These are phyloP conservation scores for Ceriops zippeliana DNA, from an alignment of 345 rosid species.

Conservation along the genomic window DNA sequence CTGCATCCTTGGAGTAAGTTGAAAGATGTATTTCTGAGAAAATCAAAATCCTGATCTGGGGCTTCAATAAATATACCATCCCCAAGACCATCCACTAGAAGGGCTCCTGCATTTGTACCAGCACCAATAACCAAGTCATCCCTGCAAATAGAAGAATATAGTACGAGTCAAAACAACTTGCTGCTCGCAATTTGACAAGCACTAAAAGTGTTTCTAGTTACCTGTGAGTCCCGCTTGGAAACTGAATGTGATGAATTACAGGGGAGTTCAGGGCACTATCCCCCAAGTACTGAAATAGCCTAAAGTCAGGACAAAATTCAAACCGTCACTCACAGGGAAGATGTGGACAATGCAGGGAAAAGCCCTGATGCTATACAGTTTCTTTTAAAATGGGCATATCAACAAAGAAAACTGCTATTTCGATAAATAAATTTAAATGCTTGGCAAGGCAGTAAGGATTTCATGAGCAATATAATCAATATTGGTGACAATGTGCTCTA, in stretches of 20 bases:
- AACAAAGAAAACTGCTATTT: too few species aligned
- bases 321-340: slow-evolving; percentile 3
- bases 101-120: slow-evolving; percentile 79
- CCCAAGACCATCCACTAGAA: slow-evolving; percentile 95
- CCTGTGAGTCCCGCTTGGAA: slow-evolving; percentile 75
- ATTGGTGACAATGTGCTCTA: not conserved
- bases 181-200: slow-evolving; percentile 3
- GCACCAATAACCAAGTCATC: slow-evolving; percentile 92
- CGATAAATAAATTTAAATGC: not conserved
- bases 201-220: slow-evolving; percentile 21
- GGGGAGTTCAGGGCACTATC: slow-evolving; percentile 68
- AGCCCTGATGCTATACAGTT: not conserved
- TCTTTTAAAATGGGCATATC: too few species aligned
- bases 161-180: slow-evolving; percentile 10
- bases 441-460: not conserved
- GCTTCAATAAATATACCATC: slow-evolving; percentile 92
- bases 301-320: slow-evolving; percentile 24
- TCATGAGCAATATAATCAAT: too few species aligned
- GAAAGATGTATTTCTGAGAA: slow-evolving; percentile 84
- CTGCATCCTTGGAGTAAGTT: slow-evolving; percentile 97
- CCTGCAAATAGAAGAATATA: slow-evolving; percentile 40
- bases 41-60: slow-evolving; percentile 79
- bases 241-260: slow-evolving; percentile 86
- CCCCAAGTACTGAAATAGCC: slow-evolving; percentile 80
- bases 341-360: not conserved